A percentile compares a stretch with the other conserved stretches of the same genome.
Evolutionary conservation across 2,329 filamentous ascomycete genomes (phyloP).

Genomic region (Acarospora socialis): DNA sequence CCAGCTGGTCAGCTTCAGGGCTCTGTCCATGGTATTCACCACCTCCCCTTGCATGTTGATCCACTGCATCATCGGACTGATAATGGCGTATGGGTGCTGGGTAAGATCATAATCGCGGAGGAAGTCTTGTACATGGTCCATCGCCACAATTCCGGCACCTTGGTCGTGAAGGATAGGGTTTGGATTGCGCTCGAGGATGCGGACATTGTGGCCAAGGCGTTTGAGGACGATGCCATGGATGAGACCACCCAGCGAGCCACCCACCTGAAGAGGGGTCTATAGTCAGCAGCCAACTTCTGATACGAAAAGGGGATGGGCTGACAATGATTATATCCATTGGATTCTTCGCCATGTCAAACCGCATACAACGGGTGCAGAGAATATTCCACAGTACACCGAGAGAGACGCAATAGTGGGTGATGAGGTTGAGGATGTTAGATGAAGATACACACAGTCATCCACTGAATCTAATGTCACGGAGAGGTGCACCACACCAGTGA

Average conservation of each 20-base stretch:
- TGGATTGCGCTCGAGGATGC: constrained; percentile 32
- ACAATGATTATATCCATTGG: too few species aligned
- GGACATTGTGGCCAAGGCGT: constrained; percentile 27
- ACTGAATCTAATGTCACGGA: too few species aligned
- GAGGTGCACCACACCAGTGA: too few species aligned
- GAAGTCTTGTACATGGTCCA: constrained; percentile 29
- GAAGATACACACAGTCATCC: too few species aligned
- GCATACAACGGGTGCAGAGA: too few species aligned
- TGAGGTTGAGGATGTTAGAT: too few species aligned
- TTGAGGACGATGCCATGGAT: constrained; percentile 27
- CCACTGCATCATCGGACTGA: constrained; percentile 6
- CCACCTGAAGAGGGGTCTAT: constrained; percentile 23
- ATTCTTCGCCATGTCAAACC: too few species aligned
- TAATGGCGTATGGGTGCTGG: constrained; percentile 18
- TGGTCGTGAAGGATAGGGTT: constrained; percentile 32
- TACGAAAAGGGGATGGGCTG: too few species aligned
- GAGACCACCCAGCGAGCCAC: constrained; percentile 30
- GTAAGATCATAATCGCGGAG: constrained; percentile 28
- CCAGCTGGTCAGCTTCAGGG: constrained; percentile 36
- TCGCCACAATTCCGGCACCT: constrained; percentile 35
- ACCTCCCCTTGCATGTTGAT: constrained; percentile 10
- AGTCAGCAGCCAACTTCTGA: too few species aligned
- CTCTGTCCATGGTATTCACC: constrained; percentile 13
- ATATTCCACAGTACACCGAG: too few species aligned
- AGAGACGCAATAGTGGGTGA: too few species aligned